phyloP scores from a whole-genome alignment of 176 grass and related monocot genomes.

The Tuctoria greenei region DNA sequence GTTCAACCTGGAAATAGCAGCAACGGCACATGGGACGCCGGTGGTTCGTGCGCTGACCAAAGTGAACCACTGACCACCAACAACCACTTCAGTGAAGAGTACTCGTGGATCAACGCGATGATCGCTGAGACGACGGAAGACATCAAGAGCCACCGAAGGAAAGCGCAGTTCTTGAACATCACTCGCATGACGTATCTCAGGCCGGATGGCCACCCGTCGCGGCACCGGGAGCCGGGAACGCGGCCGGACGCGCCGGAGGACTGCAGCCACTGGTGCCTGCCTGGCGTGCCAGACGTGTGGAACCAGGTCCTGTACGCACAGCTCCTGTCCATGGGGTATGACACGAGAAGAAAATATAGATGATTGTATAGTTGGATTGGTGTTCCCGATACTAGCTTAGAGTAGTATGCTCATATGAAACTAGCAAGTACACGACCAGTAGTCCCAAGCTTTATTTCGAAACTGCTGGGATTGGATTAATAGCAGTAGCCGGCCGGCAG shows the following conservation, averaged over 20 bases:
- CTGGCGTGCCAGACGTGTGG: conserved; percentile 81
- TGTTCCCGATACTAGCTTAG: neutral
- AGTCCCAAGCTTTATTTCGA: neutral
- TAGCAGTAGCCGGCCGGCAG: neutral
- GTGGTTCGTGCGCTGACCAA: conserved; percentile 27
- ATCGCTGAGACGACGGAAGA: neutral
- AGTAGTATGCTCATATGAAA: neutral
- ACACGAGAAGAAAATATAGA: neutral
- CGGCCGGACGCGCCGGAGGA: conserved; percentile 50
- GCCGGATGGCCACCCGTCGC: conserved; percentile 38
- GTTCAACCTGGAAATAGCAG: neutral
- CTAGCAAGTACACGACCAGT: neutral
- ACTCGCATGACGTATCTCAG: conserved; percentile 44
- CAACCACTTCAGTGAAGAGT: neutral
- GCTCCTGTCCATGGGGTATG: conserved; percentile 38
- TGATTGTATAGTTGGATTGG: neutral
- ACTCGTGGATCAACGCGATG: conserved; percentile 41
- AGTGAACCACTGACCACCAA: neutral
- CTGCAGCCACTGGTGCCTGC: conserved; percentile 92
- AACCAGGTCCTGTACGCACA: conserved; percentile 53
- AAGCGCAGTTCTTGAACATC: conserved; percentile 33
- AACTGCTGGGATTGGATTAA: neutral
- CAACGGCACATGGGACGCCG: conserved; percentile 37
- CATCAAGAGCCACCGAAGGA: neutral
- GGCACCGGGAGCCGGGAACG: conserved; percentile 38